A percentile compares a stretch with the other conserved stretches of the same genome.
Evolutionary conservation across 2,329 filamentous ascomycete species (phyloP).

Genomic region (Alternaria conjuncta): DNA sequence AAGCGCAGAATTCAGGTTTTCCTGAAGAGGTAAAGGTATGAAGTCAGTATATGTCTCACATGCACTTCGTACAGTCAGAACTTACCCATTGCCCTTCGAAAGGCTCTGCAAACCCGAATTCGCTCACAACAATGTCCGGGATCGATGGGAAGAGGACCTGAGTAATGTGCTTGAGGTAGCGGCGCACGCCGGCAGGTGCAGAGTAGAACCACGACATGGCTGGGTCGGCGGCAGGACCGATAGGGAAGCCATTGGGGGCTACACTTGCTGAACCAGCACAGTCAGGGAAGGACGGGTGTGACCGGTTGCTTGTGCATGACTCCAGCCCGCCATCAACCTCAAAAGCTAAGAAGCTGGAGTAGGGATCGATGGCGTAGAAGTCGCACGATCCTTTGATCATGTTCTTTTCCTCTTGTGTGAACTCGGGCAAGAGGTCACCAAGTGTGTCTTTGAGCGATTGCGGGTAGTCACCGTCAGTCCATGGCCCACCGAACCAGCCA

Average conservation of each 20-base stretch:
- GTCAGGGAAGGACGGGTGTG: slow-evolving; percentile 50
- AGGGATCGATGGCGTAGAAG: slow-evolving; percentile 53
- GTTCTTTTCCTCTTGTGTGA: slow-evolving; percentile 49
- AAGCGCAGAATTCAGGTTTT: slow-evolving; percentile 19
- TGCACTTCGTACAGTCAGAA: background rate
- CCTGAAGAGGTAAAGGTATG: background rate
- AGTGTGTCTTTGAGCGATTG: slow-evolving; percentile 49
- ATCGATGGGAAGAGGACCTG: slow-evolving; percentile 52
- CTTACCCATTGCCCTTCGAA: slow-evolving; percentile 43
- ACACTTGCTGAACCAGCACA: slow-evolving; percentile 47
- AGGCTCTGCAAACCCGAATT: slow-evolving; percentile 53
- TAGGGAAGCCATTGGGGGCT: slow-evolving; percentile 52
- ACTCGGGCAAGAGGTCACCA: slow-evolving; percentile 47
- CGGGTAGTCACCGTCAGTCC: slow-evolving; percentile 55
- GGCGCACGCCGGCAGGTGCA: slow-evolving; percentile 50
- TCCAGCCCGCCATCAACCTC: slow-evolving; percentile 43
- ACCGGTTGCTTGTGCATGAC: slow-evolving; percentile 51
- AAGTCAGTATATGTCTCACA: background rate
- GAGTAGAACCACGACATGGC: slow-evolving; percentile 52
- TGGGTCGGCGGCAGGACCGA: slow-evolving; percentile 53
- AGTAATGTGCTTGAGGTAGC: slow-evolving; percentile 53
- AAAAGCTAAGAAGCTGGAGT: slow-evolving; percentile 41
- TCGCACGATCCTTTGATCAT: slow-evolving; percentile 54
- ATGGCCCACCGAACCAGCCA: slow-evolving; percentile 57
- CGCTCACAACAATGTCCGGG: slow-evolving; percentile 50